A percentile compares a stretch with the other conserved stretches of the same genome.
Conservation (phyloP, 495 filamentous ascomycete genomes). For the Neurospora intermedia region DNA sequence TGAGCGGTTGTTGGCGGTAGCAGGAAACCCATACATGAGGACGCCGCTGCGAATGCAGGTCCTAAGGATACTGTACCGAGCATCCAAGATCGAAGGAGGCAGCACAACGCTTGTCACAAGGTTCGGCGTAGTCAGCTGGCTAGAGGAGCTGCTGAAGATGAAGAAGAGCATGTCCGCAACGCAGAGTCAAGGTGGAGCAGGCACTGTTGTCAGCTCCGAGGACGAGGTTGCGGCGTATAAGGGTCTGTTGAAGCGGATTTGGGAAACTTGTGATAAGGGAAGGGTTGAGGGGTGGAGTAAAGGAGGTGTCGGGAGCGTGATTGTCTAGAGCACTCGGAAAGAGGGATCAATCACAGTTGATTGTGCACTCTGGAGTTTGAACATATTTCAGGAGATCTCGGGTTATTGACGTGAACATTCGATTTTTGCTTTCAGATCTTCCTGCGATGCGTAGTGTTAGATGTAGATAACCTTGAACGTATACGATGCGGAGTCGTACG, state of each 20-base stretch:
- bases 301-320: conserved; percentile 23
- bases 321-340: background rate
- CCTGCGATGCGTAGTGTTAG: background rate
- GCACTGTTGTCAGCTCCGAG: conserved; percentile 12
- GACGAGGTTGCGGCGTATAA: conserved; percentile 42
- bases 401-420: background rate
- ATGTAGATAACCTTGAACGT: background rate
- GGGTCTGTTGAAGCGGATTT: conserved; percentile 50
- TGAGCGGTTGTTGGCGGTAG: conserved; percentile 64
- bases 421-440: background rate
- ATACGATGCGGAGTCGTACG: background rate
- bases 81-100: conserved; percentile 61
- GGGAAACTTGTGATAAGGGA: conserved; percentile 57
- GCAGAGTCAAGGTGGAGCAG: background rate
- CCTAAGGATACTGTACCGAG: conserved; percentile 60
- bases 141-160: conserved; percentile 31
- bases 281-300: conserved; percentile 60
- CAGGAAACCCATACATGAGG: conserved; percentile 53
- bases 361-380: background rate
- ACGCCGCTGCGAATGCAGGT: conserved; percentile 54
- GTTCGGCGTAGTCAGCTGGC: conserved; percentile 72
- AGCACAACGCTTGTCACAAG: conserved; percentile 80
- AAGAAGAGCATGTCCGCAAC: conserved; percentile 39
- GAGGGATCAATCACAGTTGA: background rate
- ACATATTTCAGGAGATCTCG: background rate